phyloP scores from a whole-genome alignment of 1,284 basidiomycete genomes.

The Rhodotorula sp. region DNA sequence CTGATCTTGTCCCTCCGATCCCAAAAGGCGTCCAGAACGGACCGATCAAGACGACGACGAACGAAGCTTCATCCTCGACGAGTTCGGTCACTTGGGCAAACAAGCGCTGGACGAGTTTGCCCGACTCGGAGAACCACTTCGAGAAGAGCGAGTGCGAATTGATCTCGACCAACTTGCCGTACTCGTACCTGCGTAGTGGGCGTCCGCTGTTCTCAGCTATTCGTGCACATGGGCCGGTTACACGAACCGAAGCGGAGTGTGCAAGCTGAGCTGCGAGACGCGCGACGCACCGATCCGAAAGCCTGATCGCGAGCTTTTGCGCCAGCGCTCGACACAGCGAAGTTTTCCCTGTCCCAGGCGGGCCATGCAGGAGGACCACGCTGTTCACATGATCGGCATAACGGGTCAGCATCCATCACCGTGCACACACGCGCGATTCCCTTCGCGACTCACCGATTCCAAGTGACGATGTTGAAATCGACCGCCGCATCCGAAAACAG shows the following conservation, averaged over 20 bases:
- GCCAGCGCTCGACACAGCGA: constrained; percentile 90
- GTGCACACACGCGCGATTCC: neutral
- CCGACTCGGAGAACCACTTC: constrained; percentile 97
- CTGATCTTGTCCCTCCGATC: no score
- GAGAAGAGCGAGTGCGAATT: constrained; percentile 96
- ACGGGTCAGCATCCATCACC: neutral
- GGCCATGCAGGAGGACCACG: constrained; percentile 89
- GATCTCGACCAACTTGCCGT: constrained; percentile 88
- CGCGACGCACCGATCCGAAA: constrained; percentile 68
- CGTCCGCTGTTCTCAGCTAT: neutral
- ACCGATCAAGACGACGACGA: constrained; percentile 92
- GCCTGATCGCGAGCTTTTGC: constrained; percentile 88
- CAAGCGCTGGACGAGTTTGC: constrained; percentile 92
- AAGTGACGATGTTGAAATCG: constrained; percentile 87
- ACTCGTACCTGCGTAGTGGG: constrained; percentile 62
- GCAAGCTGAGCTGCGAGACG: neutral
- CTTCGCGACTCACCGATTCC: constrained; percentile 66
- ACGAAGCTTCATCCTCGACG: constrained; percentile 80
- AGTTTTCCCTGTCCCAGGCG: constrained; percentile 97
- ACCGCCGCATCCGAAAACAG: constrained; percentile 83
- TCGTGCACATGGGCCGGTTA: fast-evolving
- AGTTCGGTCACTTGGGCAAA: constrained; percentile 86
- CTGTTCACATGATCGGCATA: constrained; percentile 42
- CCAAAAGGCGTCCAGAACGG: constrained; percentile 25
- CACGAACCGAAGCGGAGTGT: neutral